A percentile compares a stretch with the other conserved stretches of the same genome.
phyloP scores from a whole-genome alignment of 129 eudicot species.

The Escallonia herrerae region DNA sequence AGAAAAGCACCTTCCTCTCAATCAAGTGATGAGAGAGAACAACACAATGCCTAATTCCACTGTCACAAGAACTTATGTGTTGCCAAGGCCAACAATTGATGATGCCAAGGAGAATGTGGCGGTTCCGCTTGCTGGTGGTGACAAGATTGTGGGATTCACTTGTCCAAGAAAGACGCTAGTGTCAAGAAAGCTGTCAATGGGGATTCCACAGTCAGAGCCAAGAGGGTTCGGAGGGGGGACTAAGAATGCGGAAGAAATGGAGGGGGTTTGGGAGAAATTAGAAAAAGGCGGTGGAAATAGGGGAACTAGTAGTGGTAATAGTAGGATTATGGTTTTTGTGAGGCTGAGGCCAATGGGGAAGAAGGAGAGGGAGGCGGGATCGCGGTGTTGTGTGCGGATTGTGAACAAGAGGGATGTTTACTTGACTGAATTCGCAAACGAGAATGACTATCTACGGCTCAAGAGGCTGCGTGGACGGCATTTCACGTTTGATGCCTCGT shows the following conservation, averaged over 20 bases:
- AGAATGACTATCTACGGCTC: conserved; percentile 69
- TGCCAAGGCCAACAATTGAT: conserved; percentile 37
- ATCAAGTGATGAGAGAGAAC: conserved; percentile 46
- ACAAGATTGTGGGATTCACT: conserved; percentile 44
- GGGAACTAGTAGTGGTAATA: conserved; percentile 35
- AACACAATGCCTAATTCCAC: conserved; percentile 24
- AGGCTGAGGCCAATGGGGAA: conserved; percentile 71
- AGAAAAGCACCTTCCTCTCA: conserved; percentile 3
- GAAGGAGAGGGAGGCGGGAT: conserved; percentile 70
- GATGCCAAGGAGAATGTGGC: conserved; percentile 44
- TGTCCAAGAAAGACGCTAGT: conserved; percentile 46
- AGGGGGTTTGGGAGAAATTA: conserved; percentile 20
- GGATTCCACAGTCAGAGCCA: conserved; percentile 22
- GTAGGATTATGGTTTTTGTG: conserved; percentile 75
- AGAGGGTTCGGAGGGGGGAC: conserved; percentile 14
- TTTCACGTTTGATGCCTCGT: conserved; percentile 76
- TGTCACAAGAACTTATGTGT: conserved; percentile 34
- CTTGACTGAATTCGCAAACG: conserved; percentile 69
- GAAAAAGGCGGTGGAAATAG: conserved; percentile 22
- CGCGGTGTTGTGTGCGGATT: conserved; percentile 66
- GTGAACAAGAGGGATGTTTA: conserved; percentile 79
- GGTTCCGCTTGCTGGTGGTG: conserved; percentile 24
- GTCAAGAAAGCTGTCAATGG: conserved; percentile 65
- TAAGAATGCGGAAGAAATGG: conserved; percentile 30
- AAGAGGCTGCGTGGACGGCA: conserved; percentile 81